These are phyloP conservation scores for Agroathelia rolfsii DNA, from an alignment of 1,284 basidiomycete genomes.

Conservation along the genomic window DNA sequence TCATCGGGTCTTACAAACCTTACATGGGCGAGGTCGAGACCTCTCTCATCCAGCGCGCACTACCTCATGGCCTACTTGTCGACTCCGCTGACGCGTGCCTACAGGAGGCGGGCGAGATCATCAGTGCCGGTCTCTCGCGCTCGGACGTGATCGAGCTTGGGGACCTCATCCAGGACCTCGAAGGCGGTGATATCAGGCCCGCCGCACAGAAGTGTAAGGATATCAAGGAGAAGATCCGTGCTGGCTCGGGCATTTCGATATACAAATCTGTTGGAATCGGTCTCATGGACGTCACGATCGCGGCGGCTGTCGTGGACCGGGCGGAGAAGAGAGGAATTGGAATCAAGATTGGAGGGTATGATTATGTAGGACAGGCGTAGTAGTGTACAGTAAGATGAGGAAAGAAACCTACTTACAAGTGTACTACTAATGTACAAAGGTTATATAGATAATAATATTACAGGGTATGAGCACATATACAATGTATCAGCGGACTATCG, in stretches of 20 bases:
- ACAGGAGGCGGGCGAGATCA: slow-evolving; percentile 72
- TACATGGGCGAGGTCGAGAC: slow-evolving; percentile 69
- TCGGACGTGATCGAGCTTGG: slow-evolving; percentile 51
- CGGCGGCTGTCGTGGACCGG: slow-evolving; percentile 31
- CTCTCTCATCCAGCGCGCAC: slow-evolving; percentile 37
- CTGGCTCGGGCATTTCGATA: slow-evolving; percentile 45
- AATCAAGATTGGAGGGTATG: slow-evolving; percentile 27
- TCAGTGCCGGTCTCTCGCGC: slow-evolving; percentile 32
- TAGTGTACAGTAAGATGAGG: background rate
- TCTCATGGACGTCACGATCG: slow-evolving; percentile 68
- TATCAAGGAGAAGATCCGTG: slow-evolving; percentile 19
- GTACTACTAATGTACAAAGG: too few species aligned
- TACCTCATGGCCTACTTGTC: slow-evolving; percentile 34
- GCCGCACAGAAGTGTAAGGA: slow-evolving; percentile 19
- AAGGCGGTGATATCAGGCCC: slow-evolving; percentile 14
- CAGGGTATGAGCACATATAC: too few species aligned
- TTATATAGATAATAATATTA: too few species aligned
- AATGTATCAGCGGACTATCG: too few species aligned
- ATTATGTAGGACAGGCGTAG: slow-evolving; percentile 12
- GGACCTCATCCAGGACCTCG: slow-evolving; percentile 30
- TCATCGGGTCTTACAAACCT: slow-evolving; percentile 77
- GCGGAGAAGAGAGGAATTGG: slow-evolving; percentile 31
- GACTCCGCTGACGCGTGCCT: slow-evolving; percentile 65
- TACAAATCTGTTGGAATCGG: slow-evolving; percentile 76
- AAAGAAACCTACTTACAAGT: too few species aligned